phyloP scores from a whole-genome alignment of 805 yeast species.

The Saccharomycopsis fermentans region DNA sequence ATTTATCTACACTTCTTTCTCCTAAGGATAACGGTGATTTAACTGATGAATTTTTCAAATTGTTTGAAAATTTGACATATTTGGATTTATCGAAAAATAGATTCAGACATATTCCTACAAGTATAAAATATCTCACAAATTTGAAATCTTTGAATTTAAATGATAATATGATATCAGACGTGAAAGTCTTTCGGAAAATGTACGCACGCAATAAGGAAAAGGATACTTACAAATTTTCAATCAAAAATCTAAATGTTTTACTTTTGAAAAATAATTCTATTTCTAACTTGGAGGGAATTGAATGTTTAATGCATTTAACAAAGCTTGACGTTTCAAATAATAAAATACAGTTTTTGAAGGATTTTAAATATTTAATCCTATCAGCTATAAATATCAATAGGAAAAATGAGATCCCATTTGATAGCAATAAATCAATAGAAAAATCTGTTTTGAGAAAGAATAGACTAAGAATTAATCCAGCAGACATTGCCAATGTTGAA shows the following conservation, averaged over 20 bases:
- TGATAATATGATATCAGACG: conserved; percentile 29
- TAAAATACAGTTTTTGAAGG: conserved; percentile 27
- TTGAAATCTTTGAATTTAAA: conserved; percentile 45
- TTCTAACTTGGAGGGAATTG: conserved; percentile 34
- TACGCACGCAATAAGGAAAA: background rate
- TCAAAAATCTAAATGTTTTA: conserved; percentile 32
- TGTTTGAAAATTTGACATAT: conserved; percentile 27
- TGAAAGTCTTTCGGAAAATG: conserved; percentile 28
- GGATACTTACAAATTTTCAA: conserved; percentile 5
- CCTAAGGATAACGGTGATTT: conserved; percentile 6
- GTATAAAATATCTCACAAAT: conserved; percentile 38
- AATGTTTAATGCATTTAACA: conserved; percentile 33
- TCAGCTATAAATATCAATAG: conserved; percentile 7
- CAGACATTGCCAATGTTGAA: conserved; percentile 41
- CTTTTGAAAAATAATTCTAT: conserved; percentile 43
- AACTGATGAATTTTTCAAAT: conserved; percentile 23
- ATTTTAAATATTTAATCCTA: conserved; percentile 33
- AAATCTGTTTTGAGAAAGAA: background rate
- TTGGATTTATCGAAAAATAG: conserved; percentile 49
- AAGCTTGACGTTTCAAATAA: conserved; percentile 47
- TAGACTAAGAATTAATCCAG: conserved; percentile 21
- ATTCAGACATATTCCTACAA: conserved; percentile 41
- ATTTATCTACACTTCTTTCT: conserved; percentile 25
- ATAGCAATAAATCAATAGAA: background rate
- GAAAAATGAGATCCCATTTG: background rate